Conservation (phyloP, 192 early-diverging fungal species). For the Gonapodya prolifera region DNA sequence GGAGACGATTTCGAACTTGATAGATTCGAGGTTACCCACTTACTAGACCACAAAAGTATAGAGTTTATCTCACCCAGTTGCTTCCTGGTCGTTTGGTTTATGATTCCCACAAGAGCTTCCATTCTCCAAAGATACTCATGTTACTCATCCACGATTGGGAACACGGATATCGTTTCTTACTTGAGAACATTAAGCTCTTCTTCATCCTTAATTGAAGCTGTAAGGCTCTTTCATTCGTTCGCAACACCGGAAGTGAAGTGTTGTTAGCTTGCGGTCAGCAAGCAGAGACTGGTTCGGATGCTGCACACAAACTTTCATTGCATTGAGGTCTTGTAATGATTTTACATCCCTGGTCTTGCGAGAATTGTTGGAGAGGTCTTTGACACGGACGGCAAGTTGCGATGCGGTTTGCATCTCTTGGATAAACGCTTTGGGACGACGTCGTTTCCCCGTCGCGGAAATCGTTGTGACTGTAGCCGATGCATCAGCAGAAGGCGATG, state of each 20-base stretch:
- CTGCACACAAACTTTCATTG: background rate
- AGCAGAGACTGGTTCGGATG: background rate
- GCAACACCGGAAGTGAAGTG: no score
- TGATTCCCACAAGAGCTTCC: conserved; percentile 37
- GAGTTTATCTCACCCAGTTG: conserved; percentile 22
- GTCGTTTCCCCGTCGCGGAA: background rate
- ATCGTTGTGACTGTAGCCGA: background rate
- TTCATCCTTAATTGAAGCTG: background rate
- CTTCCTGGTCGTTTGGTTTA: conserved; percentile 26
- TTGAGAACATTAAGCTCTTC: background rate
- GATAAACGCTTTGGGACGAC: background rate
- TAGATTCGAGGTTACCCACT: background rate
- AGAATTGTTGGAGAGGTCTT: background rate
- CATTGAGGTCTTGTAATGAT: background rate
- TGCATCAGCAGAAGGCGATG: background rate
- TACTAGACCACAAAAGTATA: no score
- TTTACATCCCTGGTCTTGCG: background rate
- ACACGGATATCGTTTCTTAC: no score
- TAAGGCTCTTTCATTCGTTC: background rate
- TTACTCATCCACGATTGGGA: no score
- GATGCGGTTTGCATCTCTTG: background rate
- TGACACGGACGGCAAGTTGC: background rate
- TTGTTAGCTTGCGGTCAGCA: background rate
- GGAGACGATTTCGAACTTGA: conserved; percentile 19
- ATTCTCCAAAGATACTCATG: conserved; percentile 10